Evolutionary conservation across 306 rosid genomes (phyloP).

Genomic region (Luffa aegyptiaca): DNA sequence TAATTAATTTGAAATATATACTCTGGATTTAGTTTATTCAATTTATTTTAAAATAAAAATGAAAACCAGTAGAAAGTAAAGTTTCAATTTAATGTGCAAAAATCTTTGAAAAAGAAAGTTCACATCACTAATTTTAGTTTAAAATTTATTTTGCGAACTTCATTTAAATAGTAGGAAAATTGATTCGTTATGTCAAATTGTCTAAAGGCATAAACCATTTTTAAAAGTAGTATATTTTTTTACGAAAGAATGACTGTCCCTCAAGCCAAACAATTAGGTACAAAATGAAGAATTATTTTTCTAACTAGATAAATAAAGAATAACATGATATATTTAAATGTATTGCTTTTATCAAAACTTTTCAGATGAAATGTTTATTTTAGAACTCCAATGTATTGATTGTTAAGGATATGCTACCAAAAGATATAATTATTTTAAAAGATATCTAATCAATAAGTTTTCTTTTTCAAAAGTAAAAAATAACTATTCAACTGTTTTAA

Average conservation of each 20-base stretch:
- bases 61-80: background rate
- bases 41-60: background rate
- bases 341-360: background rate
- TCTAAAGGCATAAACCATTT: background rate
- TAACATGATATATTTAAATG: background rate
- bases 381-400: background rate
- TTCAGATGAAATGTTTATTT: background rate
- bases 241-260: background rate
- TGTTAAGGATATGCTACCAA: background rate
- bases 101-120: background rate
- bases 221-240: background rate
- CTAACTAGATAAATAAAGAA: background rate
- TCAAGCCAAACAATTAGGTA: background rate
- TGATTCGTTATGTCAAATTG: background rate
- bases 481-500: background rate
- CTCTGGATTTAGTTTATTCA: background rate
- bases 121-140: background rate
- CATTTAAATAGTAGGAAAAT: background rate
- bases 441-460: background rate
- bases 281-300: background rate
- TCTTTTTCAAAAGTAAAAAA: background rate
- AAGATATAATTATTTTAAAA: background rate
- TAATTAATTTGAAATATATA: background rate
- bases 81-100: background rate
- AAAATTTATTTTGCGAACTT: background rate